A percentile compares a stretch with the other conserved stretches of the same genome.
phyloP scores from a whole-genome alignment of 371 early-diverging fungal genomes.

The Mortierella sp. region DNA sequence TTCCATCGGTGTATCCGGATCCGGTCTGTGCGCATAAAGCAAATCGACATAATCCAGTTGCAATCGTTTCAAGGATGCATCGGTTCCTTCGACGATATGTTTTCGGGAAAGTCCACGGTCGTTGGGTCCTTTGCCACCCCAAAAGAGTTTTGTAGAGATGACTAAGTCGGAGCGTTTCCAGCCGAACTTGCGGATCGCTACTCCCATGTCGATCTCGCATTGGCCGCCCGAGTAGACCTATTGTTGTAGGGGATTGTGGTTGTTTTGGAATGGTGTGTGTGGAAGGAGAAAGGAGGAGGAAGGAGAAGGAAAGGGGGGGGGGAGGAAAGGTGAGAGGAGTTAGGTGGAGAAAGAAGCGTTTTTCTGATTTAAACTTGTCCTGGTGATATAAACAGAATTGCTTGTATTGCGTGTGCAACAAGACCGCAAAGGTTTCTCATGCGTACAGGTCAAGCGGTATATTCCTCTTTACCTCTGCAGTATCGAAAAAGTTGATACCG shows the following conservation, averaged over 20 bases:
- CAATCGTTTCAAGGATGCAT: constrained; percentile 79
- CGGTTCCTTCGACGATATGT: constrained; percentile 87
- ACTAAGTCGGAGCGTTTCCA: constrained; percentile 81
- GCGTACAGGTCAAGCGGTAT: not conserved
- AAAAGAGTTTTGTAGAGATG: constrained; percentile 87
- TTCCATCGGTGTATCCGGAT: constrained; percentile 78
- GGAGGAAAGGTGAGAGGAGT: not conserved
- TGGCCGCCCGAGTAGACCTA: constrained; percentile 67
- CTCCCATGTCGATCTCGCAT: constrained; percentile 82
- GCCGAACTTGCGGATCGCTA: constrained; percentile 76
- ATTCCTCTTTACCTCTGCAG: constrained; percentile 66
- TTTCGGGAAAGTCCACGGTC: constrained; percentile 87
- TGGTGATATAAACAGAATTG: not conserved
- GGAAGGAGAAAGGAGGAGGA: not conserved
- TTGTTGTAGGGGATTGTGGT: not conserved
- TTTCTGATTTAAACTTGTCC: not conserved
- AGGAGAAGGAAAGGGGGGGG: not conserved
- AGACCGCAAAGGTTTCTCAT: not conserved
- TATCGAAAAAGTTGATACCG: constrained; percentile 91
- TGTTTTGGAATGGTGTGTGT: too few relatives aligned
- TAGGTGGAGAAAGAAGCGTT: not conserved
- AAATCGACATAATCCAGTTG: constrained; percentile 86
- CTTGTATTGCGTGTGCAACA: not conserved
- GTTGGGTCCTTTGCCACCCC: constrained; percentile 86
- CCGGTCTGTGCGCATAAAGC: constrained; percentile 87